Evolutionary conservation across 1,139 yeast genomes (phyloP).

Genomic region (Pichia sp.): DNA sequence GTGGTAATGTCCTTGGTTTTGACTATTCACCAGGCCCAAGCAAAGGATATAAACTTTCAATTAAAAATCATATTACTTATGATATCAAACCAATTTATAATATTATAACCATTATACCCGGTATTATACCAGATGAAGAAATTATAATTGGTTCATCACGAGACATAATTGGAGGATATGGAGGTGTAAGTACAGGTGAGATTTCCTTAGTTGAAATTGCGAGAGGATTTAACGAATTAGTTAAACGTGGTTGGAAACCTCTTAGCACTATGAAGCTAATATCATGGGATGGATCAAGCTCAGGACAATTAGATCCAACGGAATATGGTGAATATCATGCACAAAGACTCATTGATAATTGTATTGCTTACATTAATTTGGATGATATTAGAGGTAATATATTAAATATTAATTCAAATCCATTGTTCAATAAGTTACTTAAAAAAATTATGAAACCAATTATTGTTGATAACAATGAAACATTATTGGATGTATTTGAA

Average conservation of each 20-base stretch:
- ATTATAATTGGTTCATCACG: constrained; percentile 44
- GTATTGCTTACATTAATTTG: constrained; percentile 41
- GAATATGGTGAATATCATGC: constrained; percentile 40
- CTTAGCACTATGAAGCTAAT: constrained; percentile 44
- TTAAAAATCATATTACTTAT: constrained; percentile 32
- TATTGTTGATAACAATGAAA: constrained; percentile 25
- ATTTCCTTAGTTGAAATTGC: constrained; percentile 40
- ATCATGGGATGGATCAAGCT: constrained; percentile 48
- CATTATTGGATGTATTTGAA: constrained; percentile 34
- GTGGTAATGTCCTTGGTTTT: constrained; percentile 34
- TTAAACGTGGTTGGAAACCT: constrained; percentile 47
- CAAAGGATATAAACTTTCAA: constrained; percentile 1
- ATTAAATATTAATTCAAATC: constrained; percentile 36
- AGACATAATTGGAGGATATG: constrained; percentile 40
- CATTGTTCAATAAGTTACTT: constrained; percentile 35
- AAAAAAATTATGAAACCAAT: constrained; percentile 33
- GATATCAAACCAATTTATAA: constrained; percentile 36
- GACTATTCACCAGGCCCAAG: constrained; percentile 39
- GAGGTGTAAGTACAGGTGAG: constrained; percentile 40
- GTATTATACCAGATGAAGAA: constrained; percentile 41
- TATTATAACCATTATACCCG: constrained; percentile 42
- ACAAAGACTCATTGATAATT: constrained; percentile 29
- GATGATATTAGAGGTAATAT: constrained; percentile 40
- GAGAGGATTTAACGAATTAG: constrained; percentile 35
- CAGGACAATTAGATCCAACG: constrained; percentile 44